These are phyloP conservation scores for Astrothelium macrocarpum DNA, from an alignment of 495 filamentous ascomycete species.

Conservation along the genomic window DNA sequence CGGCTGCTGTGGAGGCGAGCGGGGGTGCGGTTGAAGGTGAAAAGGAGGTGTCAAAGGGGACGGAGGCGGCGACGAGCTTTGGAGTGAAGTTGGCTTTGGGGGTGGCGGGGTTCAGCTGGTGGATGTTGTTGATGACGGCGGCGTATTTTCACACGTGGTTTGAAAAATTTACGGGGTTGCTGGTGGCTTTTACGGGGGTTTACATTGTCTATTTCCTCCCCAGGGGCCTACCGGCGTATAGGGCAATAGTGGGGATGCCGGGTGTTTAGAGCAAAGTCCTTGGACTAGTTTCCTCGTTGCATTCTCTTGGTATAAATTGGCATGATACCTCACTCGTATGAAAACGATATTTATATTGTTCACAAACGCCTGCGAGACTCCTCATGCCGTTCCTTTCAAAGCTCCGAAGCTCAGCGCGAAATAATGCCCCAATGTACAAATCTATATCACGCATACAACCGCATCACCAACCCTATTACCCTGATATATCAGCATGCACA, in stretches of 20 bases:
- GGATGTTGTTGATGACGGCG: slow-evolving; percentile 97
- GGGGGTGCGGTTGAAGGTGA: slow-evolving; percentile 17
- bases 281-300: not conserved
- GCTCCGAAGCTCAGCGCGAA: not conserved
- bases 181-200: slow-evolving; percentile 57
- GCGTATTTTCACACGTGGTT: slow-evolving; percentile 98
- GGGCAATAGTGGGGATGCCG: slow-evolving; percentile 63
- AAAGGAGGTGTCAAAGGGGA: slow-evolving; percentile 29
- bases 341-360: not conserved
- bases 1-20: slow-evolving; percentile 34
- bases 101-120: slow-evolving; percentile 57
- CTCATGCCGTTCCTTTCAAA: not conserved
- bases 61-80: slow-evolving; percentile 32
- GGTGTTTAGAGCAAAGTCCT: slow-evolving; percentile 43
- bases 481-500: slow-evolving; percentile 65
- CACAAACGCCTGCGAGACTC: not conserved
- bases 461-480: not conserved
- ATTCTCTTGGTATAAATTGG: not conserved
- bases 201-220: slow-evolving; percentile 73
- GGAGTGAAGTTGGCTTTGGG: slow-evolving; percentile 43
- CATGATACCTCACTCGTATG: not conserved
- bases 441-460: not conserved
- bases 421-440: slow-evolving; percentile 1
- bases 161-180: slow-evolving; percentile 79
- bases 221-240: slow-evolving; percentile 50